phyloP scores from a whole-genome alignment of 139 green algal species.

The Dunaliella primolecta region DNA sequence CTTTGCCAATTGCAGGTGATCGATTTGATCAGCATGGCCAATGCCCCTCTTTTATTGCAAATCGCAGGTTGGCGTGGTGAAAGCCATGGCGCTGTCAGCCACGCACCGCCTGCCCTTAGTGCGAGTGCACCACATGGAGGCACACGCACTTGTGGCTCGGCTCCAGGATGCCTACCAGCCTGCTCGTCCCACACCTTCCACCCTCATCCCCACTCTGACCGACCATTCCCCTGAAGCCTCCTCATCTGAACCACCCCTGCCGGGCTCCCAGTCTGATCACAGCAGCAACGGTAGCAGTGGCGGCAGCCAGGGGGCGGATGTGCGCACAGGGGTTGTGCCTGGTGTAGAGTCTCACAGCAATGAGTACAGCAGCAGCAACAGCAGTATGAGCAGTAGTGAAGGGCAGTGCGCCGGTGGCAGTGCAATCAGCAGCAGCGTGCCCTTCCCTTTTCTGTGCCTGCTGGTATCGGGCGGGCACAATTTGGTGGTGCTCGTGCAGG shows the following conservation, averaged over 20 bases:
- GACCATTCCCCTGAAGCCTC: neutral
- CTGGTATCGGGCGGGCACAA: slow-evolving; percentile 95
- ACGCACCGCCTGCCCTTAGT: slow-evolving; percentile 72
- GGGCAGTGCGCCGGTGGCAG: too few species aligned
- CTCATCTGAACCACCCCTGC: too few species aligned
- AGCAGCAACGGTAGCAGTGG: slow-evolving; percentile 4
- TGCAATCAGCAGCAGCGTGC: neutral
- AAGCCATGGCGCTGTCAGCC: slow-evolving; percentile 74
- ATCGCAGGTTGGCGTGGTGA: slow-evolving; percentile 84
- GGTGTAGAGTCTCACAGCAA: too few species aligned
- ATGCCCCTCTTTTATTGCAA: too few species aligned
- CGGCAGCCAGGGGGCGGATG: slow-evolving; percentile 15
- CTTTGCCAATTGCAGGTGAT: too few species aligned
- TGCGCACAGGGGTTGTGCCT: too few species aligned
- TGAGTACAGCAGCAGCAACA: neutral
- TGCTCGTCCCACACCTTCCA: neutral
- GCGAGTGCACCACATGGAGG: slow-evolving; percentile 97
- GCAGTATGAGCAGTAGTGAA: neutral
- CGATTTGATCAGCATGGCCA: too few species aligned
- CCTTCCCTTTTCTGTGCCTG: slow-evolving; percentile 92
- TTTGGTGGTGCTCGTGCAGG: slow-evolving; percentile 82
- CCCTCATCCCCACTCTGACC: neutral
- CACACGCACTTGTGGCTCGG: slow-evolving; percentile 89
- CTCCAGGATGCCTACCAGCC: slow-evolving; percentile 20
- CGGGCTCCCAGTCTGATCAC: neutral